Conservation (phyloP, 371 early-diverging fungal species). For the Actinomortierella wolfii region DNA sequence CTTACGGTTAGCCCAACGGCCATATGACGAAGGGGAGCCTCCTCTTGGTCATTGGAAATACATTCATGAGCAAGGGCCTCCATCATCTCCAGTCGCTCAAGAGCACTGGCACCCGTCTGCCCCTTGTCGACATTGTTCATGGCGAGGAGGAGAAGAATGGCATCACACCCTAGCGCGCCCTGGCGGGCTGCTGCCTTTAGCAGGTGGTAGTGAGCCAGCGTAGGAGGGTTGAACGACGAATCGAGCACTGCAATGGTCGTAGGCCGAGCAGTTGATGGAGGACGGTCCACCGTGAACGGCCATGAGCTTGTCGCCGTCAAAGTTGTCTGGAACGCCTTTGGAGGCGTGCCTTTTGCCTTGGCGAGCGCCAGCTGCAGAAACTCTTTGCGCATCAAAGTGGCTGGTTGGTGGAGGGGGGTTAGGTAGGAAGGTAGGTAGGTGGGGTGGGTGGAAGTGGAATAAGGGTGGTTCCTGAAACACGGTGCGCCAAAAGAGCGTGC, state of each 20-base stretch:
- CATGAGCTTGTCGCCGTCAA: conserved; percentile 30
- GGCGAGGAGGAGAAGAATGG: conserved; percentile 56
- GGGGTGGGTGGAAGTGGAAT: too few relatives aligned
- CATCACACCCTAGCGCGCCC: conserved; percentile 46
- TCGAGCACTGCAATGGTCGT: conserved; percentile 56
- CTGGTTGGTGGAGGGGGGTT: too few relatives aligned
- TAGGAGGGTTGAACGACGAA: conserved; percentile 74
- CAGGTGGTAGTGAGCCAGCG: conserved; percentile 60
- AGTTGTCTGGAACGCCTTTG: conserved; percentile 40
- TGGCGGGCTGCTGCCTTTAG: conserved; percentile 31
- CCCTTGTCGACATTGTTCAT: conserved; percentile 65
- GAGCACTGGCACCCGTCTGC: conserved; percentile 52
- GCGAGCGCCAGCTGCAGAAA: conserved; percentile 33
- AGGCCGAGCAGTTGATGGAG: conserved; percentile 19
- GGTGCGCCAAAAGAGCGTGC: too few relatives aligned
- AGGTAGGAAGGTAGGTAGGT: too few relatives aligned
- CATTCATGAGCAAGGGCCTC: conserved; percentile 48
- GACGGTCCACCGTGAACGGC: conserved; percentile 39
- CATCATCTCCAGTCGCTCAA: conserved; percentile 62
- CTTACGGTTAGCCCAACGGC: conserved; percentile 57
- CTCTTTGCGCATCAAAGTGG: conserved; percentile 18
- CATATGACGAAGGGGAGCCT: conserved; percentile 27
- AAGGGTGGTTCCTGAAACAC: too few relatives aligned
- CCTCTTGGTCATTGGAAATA: conserved; percentile 20
- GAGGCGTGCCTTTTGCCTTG: conserved; percentile 15